phyloP scores from a whole-genome alignment of 2,329 filamentous ascomycete species.

The Chaetomiaceae sp. region DNA sequence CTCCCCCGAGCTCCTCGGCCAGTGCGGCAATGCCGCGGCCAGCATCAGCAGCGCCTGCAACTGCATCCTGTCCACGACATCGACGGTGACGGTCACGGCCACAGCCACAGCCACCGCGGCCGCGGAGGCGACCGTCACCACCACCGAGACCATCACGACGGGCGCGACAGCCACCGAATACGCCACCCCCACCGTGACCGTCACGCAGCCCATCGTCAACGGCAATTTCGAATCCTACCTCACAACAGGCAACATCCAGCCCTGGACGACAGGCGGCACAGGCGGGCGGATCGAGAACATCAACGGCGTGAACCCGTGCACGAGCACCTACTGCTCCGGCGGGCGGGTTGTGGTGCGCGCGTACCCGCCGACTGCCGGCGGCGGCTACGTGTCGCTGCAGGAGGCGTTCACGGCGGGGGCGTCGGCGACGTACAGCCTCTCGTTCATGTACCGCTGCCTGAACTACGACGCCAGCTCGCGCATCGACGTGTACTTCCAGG shows the following conservation, averaged over 20 bases:
- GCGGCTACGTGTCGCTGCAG: slow-evolving; percentile 2
- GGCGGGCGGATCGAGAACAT: slow-evolving; percentile 13
- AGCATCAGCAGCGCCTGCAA: slow-evolving; percentile 21
- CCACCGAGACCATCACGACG: background rate
- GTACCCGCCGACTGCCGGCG: slow-evolving; percentile 12
- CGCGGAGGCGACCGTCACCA: slow-evolving; percentile 12
- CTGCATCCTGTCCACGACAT: slow-evolving; percentile 22
- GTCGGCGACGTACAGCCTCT: slow-evolving; percentile 17
- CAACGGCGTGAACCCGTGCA: slow-evolving; percentile 16
- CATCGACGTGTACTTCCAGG: background rate
- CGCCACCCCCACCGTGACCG: too few species aligned
- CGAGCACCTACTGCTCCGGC: slow-evolving; percentile 15
- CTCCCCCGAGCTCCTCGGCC: background rate
- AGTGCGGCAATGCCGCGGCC: too few species aligned
- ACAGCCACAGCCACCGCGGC: slow-evolving; percentile 10
- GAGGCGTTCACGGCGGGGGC: slow-evolving; percentile 14
- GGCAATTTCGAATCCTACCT: slow-evolving; percentile 16
- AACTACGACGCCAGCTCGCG: slow-evolving; percentile 15
- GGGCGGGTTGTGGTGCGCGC: slow-evolving; percentile 15
- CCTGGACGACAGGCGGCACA: too few species aligned
- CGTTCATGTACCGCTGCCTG: slow-evolving; percentile 19
- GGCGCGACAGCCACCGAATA: too few species aligned
- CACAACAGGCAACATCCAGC: slow-evolving; percentile 12
- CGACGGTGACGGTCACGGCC: slow-evolving; percentile 15
- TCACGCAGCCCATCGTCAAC: slow-evolving; percentile 17